phyloP scores from a whole-genome alignment of 2,329 filamentous ascomycete species.

The Rutstroemia sp. region DNA sequence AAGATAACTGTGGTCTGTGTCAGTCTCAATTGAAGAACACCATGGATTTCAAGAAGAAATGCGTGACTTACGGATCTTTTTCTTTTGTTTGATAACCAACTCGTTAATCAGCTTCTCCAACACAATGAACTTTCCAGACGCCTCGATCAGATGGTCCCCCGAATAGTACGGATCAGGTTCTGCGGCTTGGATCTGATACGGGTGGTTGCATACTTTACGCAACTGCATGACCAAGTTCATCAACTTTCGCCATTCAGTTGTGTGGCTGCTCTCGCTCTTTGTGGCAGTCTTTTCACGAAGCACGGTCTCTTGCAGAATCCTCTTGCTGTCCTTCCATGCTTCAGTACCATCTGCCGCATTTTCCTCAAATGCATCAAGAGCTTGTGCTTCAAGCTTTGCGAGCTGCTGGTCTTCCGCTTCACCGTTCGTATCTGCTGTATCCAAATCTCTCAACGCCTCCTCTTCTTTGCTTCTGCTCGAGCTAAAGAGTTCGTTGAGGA shows the following conservation, averaged over 20 bases:
- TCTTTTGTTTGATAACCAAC: conserved; percentile 57
- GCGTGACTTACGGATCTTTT: conserved; percentile 66
- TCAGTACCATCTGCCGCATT: conserved; percentile 26
- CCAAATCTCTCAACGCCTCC: conserved; percentile 24
- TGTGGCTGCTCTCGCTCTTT: conserved; percentile 22
- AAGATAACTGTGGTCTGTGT: conserved; percentile 58
- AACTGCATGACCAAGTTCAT: conserved; percentile 95
- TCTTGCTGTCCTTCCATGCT: conserved; percentile 39
- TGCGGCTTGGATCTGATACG: conserved; percentile 41
- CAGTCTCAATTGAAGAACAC: background rate
- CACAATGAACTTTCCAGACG: conserved; percentile 79
- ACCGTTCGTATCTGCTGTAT: conserved; percentile 25
- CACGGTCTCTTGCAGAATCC: conserved; percentile 36
- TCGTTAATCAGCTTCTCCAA: conserved; percentile 80
- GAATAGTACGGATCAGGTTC: conserved; percentile 52
- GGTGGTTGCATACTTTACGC: conserved; percentile 88
- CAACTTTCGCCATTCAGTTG: conserved; percentile 43
- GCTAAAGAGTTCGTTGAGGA: conserved; percentile 46
- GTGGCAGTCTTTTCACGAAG: conserved; percentile 25
- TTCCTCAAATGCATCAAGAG: conserved; percentile 30
- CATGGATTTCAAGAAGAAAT: background rate
- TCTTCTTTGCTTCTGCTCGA: conserved; percentile 38
- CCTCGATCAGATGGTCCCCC: conserved; percentile 78
- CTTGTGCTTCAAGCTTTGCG: conserved; percentile 25
- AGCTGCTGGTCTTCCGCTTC: conserved; percentile 29